Evolutionary conservation across 2,329 filamentous ascomycete species (phyloP), one percentile per base, ranked within the genome.

Genomic region (Aspergillus ochraceus): DNA sequence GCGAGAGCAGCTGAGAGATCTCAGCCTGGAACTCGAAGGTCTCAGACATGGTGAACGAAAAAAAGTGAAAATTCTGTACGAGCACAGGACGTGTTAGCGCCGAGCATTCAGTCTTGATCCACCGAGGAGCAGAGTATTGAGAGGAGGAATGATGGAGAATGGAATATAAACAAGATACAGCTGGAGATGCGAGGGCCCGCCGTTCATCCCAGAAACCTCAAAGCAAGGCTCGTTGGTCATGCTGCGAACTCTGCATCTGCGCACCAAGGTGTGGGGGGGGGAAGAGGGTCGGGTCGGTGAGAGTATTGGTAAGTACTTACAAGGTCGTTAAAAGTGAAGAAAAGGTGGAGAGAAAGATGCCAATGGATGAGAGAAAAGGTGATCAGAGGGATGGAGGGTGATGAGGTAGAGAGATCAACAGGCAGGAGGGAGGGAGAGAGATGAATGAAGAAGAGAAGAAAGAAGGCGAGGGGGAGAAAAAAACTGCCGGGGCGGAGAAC

Each of bases 21-120:
- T 99, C 95, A 90, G 95, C 95, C 90, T 99, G 95, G 86, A 98
- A 99, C 90, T 98, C 94, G 85, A 99, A 99, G 72, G 93, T 97
- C 86, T 98, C 93, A 81, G 92, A 82, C 91, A 96, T 97, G 79
- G 79, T 90, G 71, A 68, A 59, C 66, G 68, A 64, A 52, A 56
- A 58, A 57, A 39, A 22, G n/a, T 49, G 36, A 50, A 59, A 50
- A 63, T 69, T 66, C 61, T 66, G 30, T 57, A 49, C 20, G 19
- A 17, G 17, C 36, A 14, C 36, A 42, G 36, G 17, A 42, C 17
- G 12, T 2, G 36, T 42, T 42, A 42, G 36, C 36, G 12, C 2
- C 9, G 26, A 29, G 17, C 5, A 42, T 42, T 42, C 36, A 42
- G 5, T n/a, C 6, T 14, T n/a, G 1, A n/a, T n/a, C 36, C 36